These are phyloP conservation scores for Jimgerdemannia flammicorona DNA, from an alignment of 192 early-diverging fungal species.

Conservation along the genomic window DNA sequence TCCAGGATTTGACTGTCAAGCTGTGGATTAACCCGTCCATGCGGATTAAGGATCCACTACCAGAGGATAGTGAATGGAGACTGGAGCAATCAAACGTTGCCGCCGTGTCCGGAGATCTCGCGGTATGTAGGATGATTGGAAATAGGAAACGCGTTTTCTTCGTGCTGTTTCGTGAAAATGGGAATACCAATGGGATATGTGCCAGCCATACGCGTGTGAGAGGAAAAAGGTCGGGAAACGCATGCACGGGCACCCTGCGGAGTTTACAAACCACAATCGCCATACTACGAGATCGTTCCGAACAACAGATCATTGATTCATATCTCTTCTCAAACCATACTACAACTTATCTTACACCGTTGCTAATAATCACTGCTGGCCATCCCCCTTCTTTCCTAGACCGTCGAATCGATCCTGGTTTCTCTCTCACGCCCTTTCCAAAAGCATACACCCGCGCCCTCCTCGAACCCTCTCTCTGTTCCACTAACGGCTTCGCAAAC, in stretches of 20 bases:
- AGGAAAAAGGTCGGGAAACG: too few relatives aligned
- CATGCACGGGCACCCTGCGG: too few relatives aligned
- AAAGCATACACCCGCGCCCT: conserved; percentile 2
- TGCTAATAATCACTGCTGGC: neutral
- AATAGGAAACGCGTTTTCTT: neutral
- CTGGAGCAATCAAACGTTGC: neutral
- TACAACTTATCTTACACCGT: neutral
- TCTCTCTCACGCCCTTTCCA: conserved; percentile 35
- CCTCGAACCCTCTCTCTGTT: conserved; percentile 1
- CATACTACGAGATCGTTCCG: too few relatives aligned
- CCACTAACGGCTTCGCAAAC: neutral
- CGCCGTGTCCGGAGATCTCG: conserved; percentile 10
- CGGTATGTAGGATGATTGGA: conserved; percentile 5
- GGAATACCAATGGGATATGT: too few relatives aligned
- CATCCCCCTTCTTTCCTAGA: conserved; percentile 14
- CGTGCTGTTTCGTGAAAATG: conserved; percentile 14
- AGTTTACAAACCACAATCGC: too few relatives aligned
- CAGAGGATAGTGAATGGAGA: neutral
- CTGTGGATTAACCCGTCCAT: neutral
- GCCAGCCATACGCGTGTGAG: too few relatives aligned
- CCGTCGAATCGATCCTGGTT: conserved; percentile 28
- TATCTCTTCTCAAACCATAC: too few relatives aligned
- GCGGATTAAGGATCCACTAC: neutral
- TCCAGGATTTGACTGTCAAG: neutral
- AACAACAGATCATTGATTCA: too few relatives aligned